Base-by-base conservation (phyloP, 306 rosid species). In the Dryas octopetala region DNA sequence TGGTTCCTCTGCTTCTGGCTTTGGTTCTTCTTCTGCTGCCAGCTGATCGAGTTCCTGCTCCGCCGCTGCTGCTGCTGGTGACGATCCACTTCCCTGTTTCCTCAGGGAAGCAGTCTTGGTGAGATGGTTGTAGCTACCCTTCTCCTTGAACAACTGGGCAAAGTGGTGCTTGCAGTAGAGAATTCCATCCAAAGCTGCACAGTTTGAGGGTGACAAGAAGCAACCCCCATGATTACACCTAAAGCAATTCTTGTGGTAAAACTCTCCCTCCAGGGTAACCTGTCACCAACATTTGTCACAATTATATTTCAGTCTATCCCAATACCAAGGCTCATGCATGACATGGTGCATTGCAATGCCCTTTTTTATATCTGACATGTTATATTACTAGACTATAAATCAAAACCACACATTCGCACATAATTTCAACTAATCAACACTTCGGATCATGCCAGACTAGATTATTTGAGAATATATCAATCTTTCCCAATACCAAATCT, bases 111-210 rank as follows among this genome's bases (percentile, higher is more conserved):
- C 80, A n/a, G 86, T 69, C 78, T 79, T 80, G 75, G 76, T 76
- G 48, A 89, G 84, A 73, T 89, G 82, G 19, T 69, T 87, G 55
- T 91, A 91, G 84, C 92, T 84, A 4, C 97, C 97, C 84, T 87
- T 91, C 79, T 88, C 94, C 85, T 86, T 91, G 87, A 87, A 91
- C 83, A 91, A 48, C 68, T 91, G 97, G 38, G 97, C 76, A 79
- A 91, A 91, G 77, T 91, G 97, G 4, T 74, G 94, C 74, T 89
- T 91, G 92, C 97, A 91, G 70, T 89, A 91, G 1, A 91, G 86
- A 59, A 50, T 83, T 53, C 97, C 94, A 80, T 89, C 91, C 64
- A 91, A 75, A 57, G 97, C 92, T 47, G 97, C 94, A 78, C 86
- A 91, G 69, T 87, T 77, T 19, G 97, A 91, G 28, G 87, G 78